These are phyloP conservation scores for Plenodomus tracheiphilus DNA, from an alignment of 2,329 filamentous ascomycete genomes.

Conservation along the genomic window DNA sequence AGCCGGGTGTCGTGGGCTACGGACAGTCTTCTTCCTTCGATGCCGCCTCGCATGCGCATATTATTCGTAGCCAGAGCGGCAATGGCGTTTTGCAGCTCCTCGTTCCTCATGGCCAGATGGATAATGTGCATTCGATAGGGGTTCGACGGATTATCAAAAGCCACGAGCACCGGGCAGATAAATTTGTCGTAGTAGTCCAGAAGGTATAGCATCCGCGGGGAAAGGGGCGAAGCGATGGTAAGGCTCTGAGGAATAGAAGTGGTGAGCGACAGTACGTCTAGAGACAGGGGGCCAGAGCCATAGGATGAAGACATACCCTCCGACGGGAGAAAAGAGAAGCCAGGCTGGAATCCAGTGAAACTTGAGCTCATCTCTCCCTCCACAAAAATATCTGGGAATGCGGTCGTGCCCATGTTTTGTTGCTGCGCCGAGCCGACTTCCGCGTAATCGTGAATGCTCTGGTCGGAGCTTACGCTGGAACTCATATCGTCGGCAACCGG, in stretches of 20 bases:
- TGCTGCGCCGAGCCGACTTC: slow-evolving; percentile 43
- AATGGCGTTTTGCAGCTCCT: slow-evolving; percentile 88
- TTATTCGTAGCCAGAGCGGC: slow-evolving; percentile 89
- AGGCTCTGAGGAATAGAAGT: slow-evolving; percentile 49
- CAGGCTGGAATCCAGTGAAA: slow-evolving; percentile 42
- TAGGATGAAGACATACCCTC: slow-evolving; percentile 46
- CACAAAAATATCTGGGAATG: slow-evolving; percentile 44
- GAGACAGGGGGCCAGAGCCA: slow-evolving; percentile 44
- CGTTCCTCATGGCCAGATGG: slow-evolving; percentile 73
- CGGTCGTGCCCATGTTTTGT: slow-evolving; percentile 40
- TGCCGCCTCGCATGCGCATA: slow-evolving; percentile 78
- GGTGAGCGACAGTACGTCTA: slow-evolving; percentile 45
- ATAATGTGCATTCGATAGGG: slow-evolving; percentile 85
- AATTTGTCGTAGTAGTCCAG: slow-evolving; percentile 93
- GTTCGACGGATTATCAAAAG: slow-evolving; percentile 80
- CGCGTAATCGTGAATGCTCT: slow-evolving; percentile 49
- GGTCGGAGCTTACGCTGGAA: slow-evolving; percentile 52
- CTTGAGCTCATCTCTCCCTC: slow-evolving; percentile 45
- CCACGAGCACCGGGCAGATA: slow-evolving; percentile 89
- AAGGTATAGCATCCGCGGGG: slow-evolving; percentile 81
- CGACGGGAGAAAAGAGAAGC: slow-evolving; percentile 46
- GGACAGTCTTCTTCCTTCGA: slow-evolving; percentile 48
- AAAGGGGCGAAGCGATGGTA: slow-evolving; percentile 61
- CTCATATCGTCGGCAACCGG: slow-evolving; percentile 47
- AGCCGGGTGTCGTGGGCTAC: slow-evolving; percentile 34